Percentiles rank a stretch among this genome's conserved stretches.
These are phyloP conservation scores for Daldinia eschscholtzii DNA, from an alignment of 2,329 filamentous ascomycete species.

Conservation along the genomic window DNA sequence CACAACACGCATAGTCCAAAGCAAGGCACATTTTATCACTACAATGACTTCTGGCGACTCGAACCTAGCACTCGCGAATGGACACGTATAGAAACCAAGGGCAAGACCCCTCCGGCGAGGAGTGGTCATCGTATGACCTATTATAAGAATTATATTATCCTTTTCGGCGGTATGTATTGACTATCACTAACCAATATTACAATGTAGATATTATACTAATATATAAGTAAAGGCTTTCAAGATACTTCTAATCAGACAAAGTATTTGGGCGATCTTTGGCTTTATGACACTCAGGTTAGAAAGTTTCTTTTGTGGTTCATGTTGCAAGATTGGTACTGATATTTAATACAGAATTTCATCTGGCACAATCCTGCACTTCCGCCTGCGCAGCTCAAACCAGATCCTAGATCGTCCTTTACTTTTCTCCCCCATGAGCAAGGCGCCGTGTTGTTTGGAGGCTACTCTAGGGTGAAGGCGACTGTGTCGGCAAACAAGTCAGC, in stretches of 20 bases:
- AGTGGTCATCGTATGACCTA: constrained; percentile 97
- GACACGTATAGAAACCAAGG: constrained; percentile 85
- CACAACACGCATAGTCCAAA: constrained; percentile 70
- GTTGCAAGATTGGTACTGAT: constrained; percentile 31
- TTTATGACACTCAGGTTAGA: constrained; percentile 80
- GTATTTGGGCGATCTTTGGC: constrained; percentile 93
- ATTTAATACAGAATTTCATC: constrained; percentile 72
- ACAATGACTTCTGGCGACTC: constrained; percentile 97
- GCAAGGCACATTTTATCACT: constrained; percentile 98
- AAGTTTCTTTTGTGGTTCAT: not conserved
- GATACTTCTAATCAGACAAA: constrained; percentile 96
- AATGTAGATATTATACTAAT: constrained; percentile 31
- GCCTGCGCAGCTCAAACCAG: constrained; percentile 85
- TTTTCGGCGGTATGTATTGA: constrained; percentile 76
- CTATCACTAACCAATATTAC: not conserved
- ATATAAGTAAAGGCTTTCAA: constrained; percentile 74
- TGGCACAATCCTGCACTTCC: constrained; percentile 86
- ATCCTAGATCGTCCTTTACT: constrained; percentile 91
- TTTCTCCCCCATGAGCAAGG: constrained; percentile 91
- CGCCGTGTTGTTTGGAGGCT: constrained; percentile 91
- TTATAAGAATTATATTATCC: constrained; percentile 95
- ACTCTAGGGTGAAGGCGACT: constrained; percentile 87
- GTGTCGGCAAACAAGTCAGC: constrained; percentile 72
- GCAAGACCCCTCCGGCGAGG: constrained; percentile 83
- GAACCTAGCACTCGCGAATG: constrained; percentile 89